These are phyloP conservation scores for Xerocomellus chrysenteron DNA, from an alignment of 768 basidiomycete species.

Conservation along the genomic window DNA sequence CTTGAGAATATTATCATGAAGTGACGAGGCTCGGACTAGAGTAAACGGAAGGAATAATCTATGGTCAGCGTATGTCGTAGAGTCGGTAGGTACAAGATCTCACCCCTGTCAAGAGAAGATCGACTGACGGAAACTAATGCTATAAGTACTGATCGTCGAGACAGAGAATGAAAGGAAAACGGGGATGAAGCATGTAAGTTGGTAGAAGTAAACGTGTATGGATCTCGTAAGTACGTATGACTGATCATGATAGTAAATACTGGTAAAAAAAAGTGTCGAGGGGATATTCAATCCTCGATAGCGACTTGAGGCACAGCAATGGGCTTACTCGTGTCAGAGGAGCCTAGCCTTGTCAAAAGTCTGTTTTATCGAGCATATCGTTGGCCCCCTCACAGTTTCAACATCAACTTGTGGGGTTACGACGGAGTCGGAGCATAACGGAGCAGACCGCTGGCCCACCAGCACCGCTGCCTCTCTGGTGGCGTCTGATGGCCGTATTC, in stretches of 20 bases:
- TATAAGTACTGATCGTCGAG: too few relatives aligned
- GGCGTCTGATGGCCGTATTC: conserved; percentile 4
- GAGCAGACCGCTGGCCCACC: background rate
- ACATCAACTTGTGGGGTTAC: background rate
- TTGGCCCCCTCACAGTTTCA: background rate
- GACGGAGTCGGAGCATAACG: background rate
- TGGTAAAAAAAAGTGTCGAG: background rate
- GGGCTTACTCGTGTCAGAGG: background rate
- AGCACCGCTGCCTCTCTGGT: background rate
- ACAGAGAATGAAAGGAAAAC: too few relatives aligned
- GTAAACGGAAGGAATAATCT: too few relatives aligned
- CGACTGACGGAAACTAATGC: too few relatives aligned
- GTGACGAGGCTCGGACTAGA: too few relatives aligned
- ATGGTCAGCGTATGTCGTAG: too few relatives aligned
- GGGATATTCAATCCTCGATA: background rate
- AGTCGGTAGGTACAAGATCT: too few relatives aligned
- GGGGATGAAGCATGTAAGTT: too few relatives aligned
- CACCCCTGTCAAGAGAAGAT: too few relatives aligned
- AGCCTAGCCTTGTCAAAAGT: background rate
- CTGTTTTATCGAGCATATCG: background rate
- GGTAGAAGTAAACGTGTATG: too few relatives aligned
- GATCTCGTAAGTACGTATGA: too few relatives aligned
- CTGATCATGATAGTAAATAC: too few relatives aligned
- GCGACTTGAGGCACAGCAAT: background rate
- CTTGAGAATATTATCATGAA: background rate